These are phyloP conservation scores for Paracoccidioides brasiliensis DNA, from an alignment of 2,329 filamentous ascomycete genomes.

Conservation along the genomic window DNA sequence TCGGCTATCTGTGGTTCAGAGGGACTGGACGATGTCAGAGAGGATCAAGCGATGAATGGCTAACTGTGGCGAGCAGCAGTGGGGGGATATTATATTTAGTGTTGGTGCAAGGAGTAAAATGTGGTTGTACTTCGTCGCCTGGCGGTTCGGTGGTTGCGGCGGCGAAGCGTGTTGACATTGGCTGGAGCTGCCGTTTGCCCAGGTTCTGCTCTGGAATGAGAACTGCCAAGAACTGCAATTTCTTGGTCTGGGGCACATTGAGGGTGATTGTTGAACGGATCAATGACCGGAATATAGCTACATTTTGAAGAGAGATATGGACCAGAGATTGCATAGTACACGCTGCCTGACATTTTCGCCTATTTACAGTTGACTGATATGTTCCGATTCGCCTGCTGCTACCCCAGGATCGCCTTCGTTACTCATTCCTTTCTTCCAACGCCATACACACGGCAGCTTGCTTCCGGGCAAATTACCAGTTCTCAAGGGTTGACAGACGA, in stretches of 20 bases:
- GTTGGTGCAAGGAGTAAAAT: too few relatives aligned
- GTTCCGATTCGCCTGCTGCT: neutral
- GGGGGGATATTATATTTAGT: neutral
- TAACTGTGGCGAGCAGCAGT: neutral
- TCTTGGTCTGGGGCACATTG: too few relatives aligned
- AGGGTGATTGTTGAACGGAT: neutral
- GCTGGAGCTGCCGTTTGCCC: too few relatives aligned
- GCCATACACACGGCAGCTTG: constrained; percentile 11
- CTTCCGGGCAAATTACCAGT: constrained; percentile 3
- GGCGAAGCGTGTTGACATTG: too few relatives aligned
- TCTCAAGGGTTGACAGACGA: constrained; percentile 15
- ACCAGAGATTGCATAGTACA: neutral
- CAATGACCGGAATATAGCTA: neutral
- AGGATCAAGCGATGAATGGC: neutral
- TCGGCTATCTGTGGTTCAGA: neutral
- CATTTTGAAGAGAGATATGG: neutral
- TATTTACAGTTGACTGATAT: neutral
- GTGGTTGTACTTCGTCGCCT: too few relatives aligned
- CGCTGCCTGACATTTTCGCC: neutral
- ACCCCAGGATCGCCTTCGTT: neutral
- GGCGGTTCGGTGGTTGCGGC: too few relatives aligned
- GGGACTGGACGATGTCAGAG: neutral
- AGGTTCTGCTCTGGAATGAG: neutral
- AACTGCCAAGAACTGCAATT: neutral
- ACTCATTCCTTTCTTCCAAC: neutral